Conservation (phyloP, 1,284 basidiomycete genomes). For the Ustilago xerochloae region DNA sequence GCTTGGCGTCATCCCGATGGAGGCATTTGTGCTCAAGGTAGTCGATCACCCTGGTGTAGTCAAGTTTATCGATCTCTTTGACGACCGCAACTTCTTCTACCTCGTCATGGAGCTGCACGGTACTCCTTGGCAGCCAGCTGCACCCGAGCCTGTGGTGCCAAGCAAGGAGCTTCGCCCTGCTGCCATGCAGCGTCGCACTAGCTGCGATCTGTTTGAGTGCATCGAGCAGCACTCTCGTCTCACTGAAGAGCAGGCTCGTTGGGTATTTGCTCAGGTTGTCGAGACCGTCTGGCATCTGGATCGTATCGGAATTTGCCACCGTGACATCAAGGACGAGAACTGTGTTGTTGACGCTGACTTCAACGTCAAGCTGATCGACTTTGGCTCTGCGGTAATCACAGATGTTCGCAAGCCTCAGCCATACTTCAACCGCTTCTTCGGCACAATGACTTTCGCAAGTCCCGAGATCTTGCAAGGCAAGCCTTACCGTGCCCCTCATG, state of each 20-base stretch:
- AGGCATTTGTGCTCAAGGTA: slow-evolving; percentile 80
- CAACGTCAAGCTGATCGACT: slow-evolving; percentile 88
- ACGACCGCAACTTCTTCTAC: slow-evolving; percentile 86
- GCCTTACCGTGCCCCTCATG: slow-evolving; percentile 76
- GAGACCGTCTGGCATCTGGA: slow-evolving; percentile 84
- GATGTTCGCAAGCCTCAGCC: slow-evolving; percentile 77
- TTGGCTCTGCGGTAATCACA: slow-evolving; percentile 84
- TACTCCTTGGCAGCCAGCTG: slow-evolving; percentile 76
- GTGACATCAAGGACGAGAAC: slow-evolving; percentile 95
- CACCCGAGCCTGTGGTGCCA: slow-evolving; percentile 14
- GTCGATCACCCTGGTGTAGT: slow-evolving; percentile 84
- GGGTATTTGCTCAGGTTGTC: slow-evolving; percentile 86
- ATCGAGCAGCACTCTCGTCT: slow-evolving; percentile 87
- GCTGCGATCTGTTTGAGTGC: slow-evolving; percentile 91
- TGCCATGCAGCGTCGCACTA: slow-evolving; percentile 77
- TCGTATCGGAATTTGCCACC: slow-evolving; percentile 81
- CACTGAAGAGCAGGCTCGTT: slow-evolving; percentile 80
- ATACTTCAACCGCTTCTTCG: slow-evolving; percentile 72
- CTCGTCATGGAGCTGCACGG: slow-evolving; percentile 92
- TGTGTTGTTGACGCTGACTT: slow-evolving; percentile 76
- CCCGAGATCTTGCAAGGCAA: slow-evolving; percentile 83
- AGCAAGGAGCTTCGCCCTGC: slow-evolving; percentile 34
- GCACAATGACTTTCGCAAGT: slow-evolving; percentile 65
- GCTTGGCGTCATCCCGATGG: slow-evolving; percentile 75
- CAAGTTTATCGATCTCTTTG: slow-evolving; percentile 82